A percentile compares a stretch with the other conserved stretches of the same genome.
Evolutionary conservation across 352 stramenopile genomes (phyloP).

Genomic region (Pythium phragmitis): DNA sequence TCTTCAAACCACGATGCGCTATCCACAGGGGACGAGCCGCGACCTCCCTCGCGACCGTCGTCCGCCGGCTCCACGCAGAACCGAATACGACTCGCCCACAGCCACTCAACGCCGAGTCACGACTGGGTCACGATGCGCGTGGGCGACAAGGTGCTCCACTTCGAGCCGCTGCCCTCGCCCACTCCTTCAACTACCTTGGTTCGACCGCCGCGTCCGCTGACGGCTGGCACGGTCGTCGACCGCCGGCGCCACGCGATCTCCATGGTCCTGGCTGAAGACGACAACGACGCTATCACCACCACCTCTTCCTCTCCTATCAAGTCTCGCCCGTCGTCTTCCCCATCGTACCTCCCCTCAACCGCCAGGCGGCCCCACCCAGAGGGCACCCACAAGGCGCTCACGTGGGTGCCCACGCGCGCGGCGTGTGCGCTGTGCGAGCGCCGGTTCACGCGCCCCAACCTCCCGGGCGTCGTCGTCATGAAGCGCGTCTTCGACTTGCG

Average conservation of each 20-base stretch:
- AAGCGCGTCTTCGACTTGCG: slow-evolving; percentile 33
- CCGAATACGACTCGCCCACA: neutral
- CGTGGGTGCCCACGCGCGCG: slow-evolving; percentile 25
- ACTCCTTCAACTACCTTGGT: neutral
- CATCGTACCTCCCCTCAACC: slow-evolving; percentile 10
- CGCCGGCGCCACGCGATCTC: slow-evolving; percentile 23
- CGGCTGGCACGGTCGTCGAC: neutral
- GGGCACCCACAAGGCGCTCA: neutral
- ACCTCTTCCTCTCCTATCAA: neutral
- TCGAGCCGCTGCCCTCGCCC: slow-evolving; percentile 24
- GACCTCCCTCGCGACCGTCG: neutral
- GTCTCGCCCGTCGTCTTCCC: slow-evolving; percentile 21
- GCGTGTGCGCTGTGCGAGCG: slow-evolving; percentile 30
- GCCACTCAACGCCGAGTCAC: slow-evolving; percentile 1
- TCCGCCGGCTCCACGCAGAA: slow-evolving; percentile 9
- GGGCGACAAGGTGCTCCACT: slow-evolving; percentile 21
- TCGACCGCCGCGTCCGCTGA: slow-evolving; percentile 14
- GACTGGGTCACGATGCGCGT: slow-evolving; percentile 28
- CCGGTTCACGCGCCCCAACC: slow-evolving; percentile 22
- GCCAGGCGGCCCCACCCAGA: neutral
- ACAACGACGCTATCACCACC: neutral
- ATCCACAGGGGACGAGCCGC: neutral
- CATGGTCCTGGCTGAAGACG: slow-evolving; percentile 22
- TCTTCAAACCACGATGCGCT: no score
- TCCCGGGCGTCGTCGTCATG: slow-evolving; percentile 31